Percentiles rank a stretch among this genome's conserved stretches.
Conservation (phyloP, 73 alveolate species). For the Tetrahymena malaccensis region DNA sequence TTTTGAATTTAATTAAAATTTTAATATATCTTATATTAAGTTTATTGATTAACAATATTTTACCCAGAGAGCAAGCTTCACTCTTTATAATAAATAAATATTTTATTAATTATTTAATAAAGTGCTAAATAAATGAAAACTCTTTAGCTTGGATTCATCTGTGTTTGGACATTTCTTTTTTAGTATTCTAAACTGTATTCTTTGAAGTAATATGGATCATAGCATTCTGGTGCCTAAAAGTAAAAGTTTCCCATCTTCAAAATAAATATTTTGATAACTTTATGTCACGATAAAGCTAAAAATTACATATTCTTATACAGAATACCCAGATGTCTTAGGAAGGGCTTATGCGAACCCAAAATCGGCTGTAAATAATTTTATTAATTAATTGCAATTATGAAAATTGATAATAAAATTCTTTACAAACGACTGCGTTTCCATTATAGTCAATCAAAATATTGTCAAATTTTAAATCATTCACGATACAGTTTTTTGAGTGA, state of each 20-base stretch:
- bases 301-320: not conserved
- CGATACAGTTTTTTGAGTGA: not conserved
- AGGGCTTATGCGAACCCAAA: not conserved
- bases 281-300: too few species aligned
- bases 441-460: too few species aligned
- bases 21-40: too few species aligned
- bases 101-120: too few species aligned
- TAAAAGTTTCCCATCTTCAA: too few species aligned
- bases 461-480: not conserved
- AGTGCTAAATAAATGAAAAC: not conserved
- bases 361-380: not conserved
- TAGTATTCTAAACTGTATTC: not conserved
- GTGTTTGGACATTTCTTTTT: not conserved
- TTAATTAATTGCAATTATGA: not conserved
- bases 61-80: not conserved
- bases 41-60: too few species aligned
- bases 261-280: too few species aligned
- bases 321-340: not conserved
- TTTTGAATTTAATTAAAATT: too few species aligned
- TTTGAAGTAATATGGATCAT: not conserved
- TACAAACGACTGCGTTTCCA: too few species aligned
- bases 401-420: too few species aligned
- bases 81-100: not conserved
- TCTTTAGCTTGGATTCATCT: not conserved
- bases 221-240: too few species aligned